Evolutionary conservation across 2,329 filamentous ascomycete genomes (phyloP).

Genomic region (Sordariomycetes sp.): DNA sequence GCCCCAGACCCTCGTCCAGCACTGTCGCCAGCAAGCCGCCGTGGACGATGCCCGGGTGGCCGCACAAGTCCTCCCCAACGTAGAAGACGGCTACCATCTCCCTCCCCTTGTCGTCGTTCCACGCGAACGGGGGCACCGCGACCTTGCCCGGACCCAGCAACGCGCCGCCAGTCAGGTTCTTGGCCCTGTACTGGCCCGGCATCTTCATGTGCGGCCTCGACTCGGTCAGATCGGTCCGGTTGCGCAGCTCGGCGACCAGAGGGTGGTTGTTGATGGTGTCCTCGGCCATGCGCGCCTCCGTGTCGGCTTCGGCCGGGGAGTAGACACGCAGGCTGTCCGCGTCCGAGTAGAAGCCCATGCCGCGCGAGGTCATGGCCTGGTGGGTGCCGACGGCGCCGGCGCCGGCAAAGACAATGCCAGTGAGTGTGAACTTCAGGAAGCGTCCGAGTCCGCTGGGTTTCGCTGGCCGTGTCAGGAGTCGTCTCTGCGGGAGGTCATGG

Average conservation of each 20-base stretch:
- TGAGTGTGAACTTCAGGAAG: conserved; percentile 13
- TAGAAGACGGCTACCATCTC: conserved; percentile 65
- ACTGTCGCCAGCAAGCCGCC: conserved; percentile 88
- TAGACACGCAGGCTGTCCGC: conserved; percentile 65
- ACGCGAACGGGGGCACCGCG: conserved; percentile 71
- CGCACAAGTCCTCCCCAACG: conserved; percentile 72
- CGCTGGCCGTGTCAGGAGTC: too few relatives aligned
- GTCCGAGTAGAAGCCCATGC: conserved; percentile 41
- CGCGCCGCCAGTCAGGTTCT: conserved; percentile 76
- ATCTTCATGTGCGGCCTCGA: conserved; percentile 83
- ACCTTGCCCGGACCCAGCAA: conserved; percentile 68
- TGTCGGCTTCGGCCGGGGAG: conserved; percentile 37
- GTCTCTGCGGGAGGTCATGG: too few relatives aligned
- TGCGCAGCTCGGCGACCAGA: conserved; percentile 59
- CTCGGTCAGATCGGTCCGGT: conserved; percentile 58
- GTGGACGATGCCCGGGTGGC: conserved; percentile 84
- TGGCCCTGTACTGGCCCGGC: conserved; percentile 55
- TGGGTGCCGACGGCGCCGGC: conserved; percentile 24
- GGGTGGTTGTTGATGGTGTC: conserved; percentile 67
- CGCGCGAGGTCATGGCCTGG: conserved; percentile 22
- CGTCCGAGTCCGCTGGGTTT: too few relatives aligned
- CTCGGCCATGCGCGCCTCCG: conserved; percentile 53
- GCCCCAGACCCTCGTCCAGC: conserved; percentile 79
- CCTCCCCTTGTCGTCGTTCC: conserved; percentile 62
- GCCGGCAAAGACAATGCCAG: conserved; percentile 18